Evolutionary conservation across 2,329 filamentous ascomycete species (phyloP).

Genomic region (Davidsoniella virescens): DNA sequence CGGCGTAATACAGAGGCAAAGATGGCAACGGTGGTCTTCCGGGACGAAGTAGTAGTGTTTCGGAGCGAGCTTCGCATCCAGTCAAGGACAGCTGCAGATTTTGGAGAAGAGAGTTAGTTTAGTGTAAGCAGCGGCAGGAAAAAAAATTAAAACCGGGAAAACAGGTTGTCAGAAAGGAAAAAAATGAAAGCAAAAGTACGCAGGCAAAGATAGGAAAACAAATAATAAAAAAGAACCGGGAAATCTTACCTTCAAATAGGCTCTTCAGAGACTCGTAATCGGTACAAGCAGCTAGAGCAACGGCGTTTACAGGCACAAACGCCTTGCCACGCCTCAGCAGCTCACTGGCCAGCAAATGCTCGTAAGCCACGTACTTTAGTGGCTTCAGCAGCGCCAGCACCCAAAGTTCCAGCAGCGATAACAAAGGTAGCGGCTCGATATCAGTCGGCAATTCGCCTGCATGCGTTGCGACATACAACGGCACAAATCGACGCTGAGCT

Average conservation of each 20-base stretch:
- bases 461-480: conserved; percentile 35
- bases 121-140: too few species aligned
- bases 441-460: conserved; percentile 30
- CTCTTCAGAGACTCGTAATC: conserved; percentile 32
- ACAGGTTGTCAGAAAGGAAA: too few species aligned
- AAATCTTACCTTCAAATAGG: conserved; percentile 30
- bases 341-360: conserved; percentile 32
- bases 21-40: conserved; percentile 24
- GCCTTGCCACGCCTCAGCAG: conserved; percentile 26
- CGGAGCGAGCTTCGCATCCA: conserved; percentile 34
- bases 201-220: too few species aligned
- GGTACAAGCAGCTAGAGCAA: conserved; percentile 22
- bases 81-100: conserved; percentile 23
- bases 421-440: conserved; percentile 28
- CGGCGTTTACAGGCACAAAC: conserved; percentile 27
- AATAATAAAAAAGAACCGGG: too few species aligned
- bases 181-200: neutral
- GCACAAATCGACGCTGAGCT: conserved; percentile 28
- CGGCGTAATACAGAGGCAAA: conserved; percentile 28
- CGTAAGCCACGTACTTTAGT: conserved; percentile 26
- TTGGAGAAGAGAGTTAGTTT: neutral
- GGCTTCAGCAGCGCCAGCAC: conserved; percentile 36
- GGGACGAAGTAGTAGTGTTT: conserved; percentile 21
- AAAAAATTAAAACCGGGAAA: too few species aligned
- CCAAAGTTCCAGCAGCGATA: conserved; percentile 34